These are phyloP conservation scores for Infundibulicybe gibba DNA, from an alignment of 768 basidiomycete species.

Conservation along the genomic window DNA sequence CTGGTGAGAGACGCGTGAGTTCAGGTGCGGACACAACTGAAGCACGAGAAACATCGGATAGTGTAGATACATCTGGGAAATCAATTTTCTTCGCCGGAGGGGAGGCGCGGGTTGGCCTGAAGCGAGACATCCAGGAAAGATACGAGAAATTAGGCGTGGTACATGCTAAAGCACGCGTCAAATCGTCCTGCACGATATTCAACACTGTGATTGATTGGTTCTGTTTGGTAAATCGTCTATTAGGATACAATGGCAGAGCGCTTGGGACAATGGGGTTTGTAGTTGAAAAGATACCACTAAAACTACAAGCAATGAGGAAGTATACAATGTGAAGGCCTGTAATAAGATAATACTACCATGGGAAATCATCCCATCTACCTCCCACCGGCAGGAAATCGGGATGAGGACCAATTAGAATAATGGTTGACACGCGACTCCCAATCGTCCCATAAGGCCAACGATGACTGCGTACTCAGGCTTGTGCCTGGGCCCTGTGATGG, in stretches of 20 bases:
- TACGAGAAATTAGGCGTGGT: not conserved
- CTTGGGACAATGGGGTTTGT: no score
- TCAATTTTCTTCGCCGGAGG: conserved; percentile 26
- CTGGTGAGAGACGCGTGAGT: conserved; percentile 43
- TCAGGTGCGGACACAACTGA: conserved; percentile 43
- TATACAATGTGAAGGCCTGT: not conserved
- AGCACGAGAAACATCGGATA: conserved; percentile 33
- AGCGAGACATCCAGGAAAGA: conserved; percentile 32
- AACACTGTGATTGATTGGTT: not conserved
- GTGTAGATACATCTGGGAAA: conserved; percentile 1
- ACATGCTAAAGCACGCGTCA: no score
- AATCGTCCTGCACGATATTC: not conserved
- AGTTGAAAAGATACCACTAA: no score
- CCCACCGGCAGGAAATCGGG: no score
- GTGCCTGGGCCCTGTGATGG: conserved; percentile 4
- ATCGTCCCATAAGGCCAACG: no score
- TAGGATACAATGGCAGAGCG: no score
- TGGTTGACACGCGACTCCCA: not conserved
- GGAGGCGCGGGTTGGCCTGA: conserved; percentile 45
- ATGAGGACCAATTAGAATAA: no score
- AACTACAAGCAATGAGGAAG: not conserved
- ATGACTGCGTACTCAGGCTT: not conserved
- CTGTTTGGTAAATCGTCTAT: not conserved
- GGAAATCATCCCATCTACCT: no score
- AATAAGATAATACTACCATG: not conserved